phyloP scores from a whole-genome alignment of 192 early-diverging fungal species.

The Mortierella claussenii region DNA sequence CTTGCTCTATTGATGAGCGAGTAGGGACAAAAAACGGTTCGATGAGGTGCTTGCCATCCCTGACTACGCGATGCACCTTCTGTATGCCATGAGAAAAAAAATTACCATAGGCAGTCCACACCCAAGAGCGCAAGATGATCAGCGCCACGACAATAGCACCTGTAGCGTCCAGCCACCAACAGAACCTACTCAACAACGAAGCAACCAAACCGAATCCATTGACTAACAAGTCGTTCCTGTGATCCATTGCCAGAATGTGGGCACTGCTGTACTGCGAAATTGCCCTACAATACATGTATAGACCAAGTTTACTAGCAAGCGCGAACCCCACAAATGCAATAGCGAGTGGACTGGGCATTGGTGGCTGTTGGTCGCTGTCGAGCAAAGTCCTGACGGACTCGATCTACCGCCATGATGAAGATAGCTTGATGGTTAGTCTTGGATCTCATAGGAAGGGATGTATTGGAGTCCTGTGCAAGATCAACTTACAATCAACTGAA shows the following conservation, averaged over 20 bases:
- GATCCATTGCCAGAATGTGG: slow-evolving; percentile 76
- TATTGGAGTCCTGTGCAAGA: not conserved
- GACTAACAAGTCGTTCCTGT: slow-evolving; percentile 80
- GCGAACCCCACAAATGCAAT: slow-evolving; percentile 67
- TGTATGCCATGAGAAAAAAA: not conserved
- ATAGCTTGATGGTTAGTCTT: no score
- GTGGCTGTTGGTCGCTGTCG: slow-evolving; percentile 54
- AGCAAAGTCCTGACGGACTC: slow-evolving; percentile 73
- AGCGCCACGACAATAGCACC: slow-evolving; percentile 77
- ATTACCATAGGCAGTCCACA: slow-evolving; percentile 67
- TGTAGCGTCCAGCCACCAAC: slow-evolving; percentile 81
- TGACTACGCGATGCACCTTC: no score
- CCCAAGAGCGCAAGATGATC: slow-evolving; percentile 78
- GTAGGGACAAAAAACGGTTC: no score
- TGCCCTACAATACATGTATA: slow-evolving; percentile 76
- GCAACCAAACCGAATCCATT: slow-evolving; percentile 78
- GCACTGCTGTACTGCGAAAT: slow-evolving; percentile 70
- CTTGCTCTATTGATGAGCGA: slow-evolving; percentile 70
- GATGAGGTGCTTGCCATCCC: no score
- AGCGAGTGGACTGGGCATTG: slow-evolving; percentile 60
- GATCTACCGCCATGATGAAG: no score
- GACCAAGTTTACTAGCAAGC: slow-evolving; percentile 65
- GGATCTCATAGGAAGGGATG: no score
- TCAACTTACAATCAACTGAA: slow-evolving; percentile 70
- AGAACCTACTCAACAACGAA: slow-evolving; percentile 68